phyloP scores from a whole-genome alignment of 352 stramenopile species.

The Phytopythium delawarense region DNA sequence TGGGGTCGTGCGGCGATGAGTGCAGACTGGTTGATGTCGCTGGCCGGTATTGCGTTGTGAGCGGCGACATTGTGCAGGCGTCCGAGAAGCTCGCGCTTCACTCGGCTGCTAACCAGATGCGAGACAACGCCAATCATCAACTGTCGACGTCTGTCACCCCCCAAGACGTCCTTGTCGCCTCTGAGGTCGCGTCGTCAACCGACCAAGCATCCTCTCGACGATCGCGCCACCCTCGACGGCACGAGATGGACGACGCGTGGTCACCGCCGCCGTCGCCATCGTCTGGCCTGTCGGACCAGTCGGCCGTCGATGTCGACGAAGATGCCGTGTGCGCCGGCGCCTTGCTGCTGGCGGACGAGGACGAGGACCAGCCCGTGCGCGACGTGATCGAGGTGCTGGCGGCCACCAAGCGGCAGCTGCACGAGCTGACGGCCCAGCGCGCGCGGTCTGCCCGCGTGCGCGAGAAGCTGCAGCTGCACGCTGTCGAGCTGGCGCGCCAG shows the following conservation, averaged over 20 bases:
- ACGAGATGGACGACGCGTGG: not conserved
- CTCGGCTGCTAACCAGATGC: conserved; percentile 32
- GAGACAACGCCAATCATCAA: conserved; percentile 2
- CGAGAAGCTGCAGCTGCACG: conserved; percentile 63
- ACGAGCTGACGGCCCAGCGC: conserved; percentile 46
- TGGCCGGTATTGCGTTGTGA: not conserved
- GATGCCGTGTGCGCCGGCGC: conserved; percentile 8
- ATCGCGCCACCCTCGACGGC: not conserved
- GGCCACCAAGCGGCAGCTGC: conserved; percentile 38
- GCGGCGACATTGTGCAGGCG: conserved; percentile 9
- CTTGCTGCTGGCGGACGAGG: conserved; percentile 8
- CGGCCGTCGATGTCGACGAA: not conserved
- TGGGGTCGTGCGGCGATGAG: not conserved
- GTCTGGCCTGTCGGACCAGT: not conserved
- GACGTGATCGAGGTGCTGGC: conserved; percentile 62
- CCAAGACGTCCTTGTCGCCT: not conserved
- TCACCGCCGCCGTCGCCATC: not conserved
- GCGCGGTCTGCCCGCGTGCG: conserved; percentile 61
- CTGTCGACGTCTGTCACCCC: not conserved
- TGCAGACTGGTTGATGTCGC: not conserved
- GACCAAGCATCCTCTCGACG: not conserved
- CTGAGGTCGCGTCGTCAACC: not conserved
- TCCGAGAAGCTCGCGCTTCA: conserved; percentile 43
- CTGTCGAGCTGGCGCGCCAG: conserved; percentile 50
- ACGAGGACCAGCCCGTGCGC: conserved; percentile 34